Evolutionary conservation across 2,329 filamentous ascomycete genomes (phyloP).

Genomic region (Fusarium sp.): DNA sequence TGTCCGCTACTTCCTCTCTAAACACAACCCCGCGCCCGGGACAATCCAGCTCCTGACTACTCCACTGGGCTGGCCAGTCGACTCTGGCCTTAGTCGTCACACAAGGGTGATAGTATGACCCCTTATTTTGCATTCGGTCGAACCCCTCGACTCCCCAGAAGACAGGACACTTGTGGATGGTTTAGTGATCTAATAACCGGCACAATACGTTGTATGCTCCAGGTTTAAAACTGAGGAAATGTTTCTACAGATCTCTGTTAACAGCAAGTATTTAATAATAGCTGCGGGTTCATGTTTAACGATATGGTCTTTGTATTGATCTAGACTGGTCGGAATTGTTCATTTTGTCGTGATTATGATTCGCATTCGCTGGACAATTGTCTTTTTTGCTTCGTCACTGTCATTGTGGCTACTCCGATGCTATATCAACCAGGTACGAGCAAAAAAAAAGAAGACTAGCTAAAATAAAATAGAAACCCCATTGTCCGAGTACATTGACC

Average conservation of each 20-base stretch:
- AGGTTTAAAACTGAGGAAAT: background rate
- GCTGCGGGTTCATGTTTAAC: background rate
- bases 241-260: background rate
- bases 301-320: background rate
- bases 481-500: too few relatives aligned
- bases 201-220: background rate
- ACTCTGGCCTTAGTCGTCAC: background rate
- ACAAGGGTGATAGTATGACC: background rate
- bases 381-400: too few relatives aligned
- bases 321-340: background rate
- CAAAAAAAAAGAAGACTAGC: too few relatives aligned
- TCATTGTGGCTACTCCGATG: too few relatives aligned
- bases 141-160: background rate
- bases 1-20: background rate
- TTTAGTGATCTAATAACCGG: background rate
- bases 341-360: background rate
- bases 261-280: slow-evolving; percentile 4
- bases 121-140: background rate
- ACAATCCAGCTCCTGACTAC: background rate
- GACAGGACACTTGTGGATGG: background rate
- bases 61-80: background rate
- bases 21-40: background rate
- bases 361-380: too few relatives aligned
- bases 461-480: too few relatives aligned
- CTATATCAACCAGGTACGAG: too few relatives aligned